Evolutionary conservation across 495 filamentous ascomycete genomes (phyloP), one percentile per base, ranked within the genome.

Genomic region (Aspergillus taichungensis): DNA sequence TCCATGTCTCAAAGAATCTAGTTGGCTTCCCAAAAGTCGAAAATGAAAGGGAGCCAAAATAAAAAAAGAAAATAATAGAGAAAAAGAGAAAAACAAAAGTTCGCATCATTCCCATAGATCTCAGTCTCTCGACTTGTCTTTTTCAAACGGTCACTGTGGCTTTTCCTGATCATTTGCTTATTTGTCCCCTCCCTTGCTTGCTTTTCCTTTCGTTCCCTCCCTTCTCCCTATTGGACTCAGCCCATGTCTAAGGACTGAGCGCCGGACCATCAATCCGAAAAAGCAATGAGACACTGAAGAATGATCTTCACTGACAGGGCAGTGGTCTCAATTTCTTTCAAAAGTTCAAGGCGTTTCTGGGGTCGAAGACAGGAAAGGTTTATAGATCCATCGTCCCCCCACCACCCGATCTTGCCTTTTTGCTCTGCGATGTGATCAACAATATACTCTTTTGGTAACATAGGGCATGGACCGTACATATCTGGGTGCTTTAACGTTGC

Each of bases 211-310:
- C 31, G 13, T 53, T 59, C 51, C 57, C 57, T 61, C 57, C 56
- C 52, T 40, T 43, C 34, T 34, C 37, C 38, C 13, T 38, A 28
- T 45, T 43, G 43, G 33, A 28, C 55, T 33, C 40, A 45, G 28
- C 40, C 44, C 44, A 36, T 46, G 37, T 47, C 46, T 33, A 41
- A 56, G 53, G 57, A 1, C 56, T 57, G 33, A 43, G 45, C 24
- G 30, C 39, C 45, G 31, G 45, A 14, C 55, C 55, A 45, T 40
- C 34, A 49, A 56, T 50, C 57, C 45, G 51, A 52, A 55, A 49
- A 58, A 53, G 33, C 49, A 47, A 30, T 52, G 52, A 47, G 49
- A 40, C 32, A 57, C 50, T 46, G 57, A 60, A 46, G 46, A 44
- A 57, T 47, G 41, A 29, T 48, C 45, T 36, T 48, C 42, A 40